A percentile compares a stretch with the other conserved stretches of the same genome.
Evolutionary conservation across 352 stramenopile genomes (phyloP).

Genomic region (Phytophthora pluvialis): DNA sequence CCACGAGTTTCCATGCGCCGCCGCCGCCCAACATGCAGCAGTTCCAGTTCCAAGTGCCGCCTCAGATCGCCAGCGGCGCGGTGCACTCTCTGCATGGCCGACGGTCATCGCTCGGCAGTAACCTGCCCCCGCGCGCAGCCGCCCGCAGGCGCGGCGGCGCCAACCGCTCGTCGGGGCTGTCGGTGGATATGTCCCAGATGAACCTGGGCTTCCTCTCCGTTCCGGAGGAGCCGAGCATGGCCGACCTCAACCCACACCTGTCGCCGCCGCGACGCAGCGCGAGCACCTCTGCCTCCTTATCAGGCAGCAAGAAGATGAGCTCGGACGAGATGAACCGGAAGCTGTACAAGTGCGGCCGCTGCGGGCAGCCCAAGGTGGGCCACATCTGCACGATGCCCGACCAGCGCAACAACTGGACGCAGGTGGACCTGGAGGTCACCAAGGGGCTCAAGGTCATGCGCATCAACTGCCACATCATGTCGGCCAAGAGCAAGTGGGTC

Average conservation of each 20-base stretch:
- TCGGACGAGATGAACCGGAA: constrained; percentile 65
- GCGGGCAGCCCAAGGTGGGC: constrained; percentile 84
- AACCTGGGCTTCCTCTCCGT: constrained; percentile 75
- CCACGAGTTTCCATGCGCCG: constrained; percentile 31
- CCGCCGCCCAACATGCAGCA: constrained; percentile 42
- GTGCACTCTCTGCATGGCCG: constrained; percentile 65
- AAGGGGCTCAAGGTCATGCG: constrained; percentile 78
- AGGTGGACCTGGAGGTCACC: constrained; percentile 78
- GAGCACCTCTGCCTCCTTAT: constrained; percentile 29
- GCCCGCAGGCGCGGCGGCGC: constrained; percentile 39
- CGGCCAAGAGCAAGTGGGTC: constrained; percentile 72
- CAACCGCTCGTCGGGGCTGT: constrained; percentile 74
- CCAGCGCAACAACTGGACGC: constrained; percentile 87
- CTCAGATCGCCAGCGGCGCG: constrained; percentile 61
- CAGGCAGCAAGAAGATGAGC: constrained; percentile 36
- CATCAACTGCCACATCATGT: constrained; percentile 76
- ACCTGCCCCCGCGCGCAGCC: constrained; percentile 37
- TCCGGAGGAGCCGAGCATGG: constrained; percentile 64
- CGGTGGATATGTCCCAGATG: constrained; percentile 86
- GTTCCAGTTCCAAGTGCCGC: constrained; percentile 60
- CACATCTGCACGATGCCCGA: constrained; percentile 89
- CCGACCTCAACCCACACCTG: constrained; percentile 39
- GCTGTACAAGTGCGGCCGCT: constrained; percentile 89
- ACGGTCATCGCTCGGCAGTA: constrained; percentile 57
- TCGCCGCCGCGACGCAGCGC: constrained; percentile 33